Conservation (phyloP, 2,329 filamentous ascomycete genomes). For the Sclerotinia nivalis region DNA sequence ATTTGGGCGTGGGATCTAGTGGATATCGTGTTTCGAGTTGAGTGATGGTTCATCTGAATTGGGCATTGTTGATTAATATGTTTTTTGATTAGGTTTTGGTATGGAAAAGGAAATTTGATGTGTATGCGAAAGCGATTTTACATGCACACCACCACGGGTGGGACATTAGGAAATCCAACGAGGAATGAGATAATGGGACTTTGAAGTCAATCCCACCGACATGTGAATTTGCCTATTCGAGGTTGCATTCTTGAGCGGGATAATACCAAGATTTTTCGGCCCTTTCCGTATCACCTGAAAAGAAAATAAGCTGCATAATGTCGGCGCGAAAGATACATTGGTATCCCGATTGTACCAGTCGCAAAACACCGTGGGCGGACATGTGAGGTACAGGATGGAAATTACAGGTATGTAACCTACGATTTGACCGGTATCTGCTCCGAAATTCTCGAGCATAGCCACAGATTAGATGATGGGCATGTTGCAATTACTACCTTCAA, state of each 20-base stretch:
- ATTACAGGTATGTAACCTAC: slow-evolving; percentile 9
- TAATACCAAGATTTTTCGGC: not conserved
- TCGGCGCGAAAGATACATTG: slow-evolving; percentile 13
- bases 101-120: slow-evolving; percentile 19
- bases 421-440: not conserved
- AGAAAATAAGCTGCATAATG: slow-evolving; percentile 1
- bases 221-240: not conserved
- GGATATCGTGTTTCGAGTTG: slow-evolving; percentile 22
- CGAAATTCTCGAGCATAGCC: too few species aligned
- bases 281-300: not conserved
- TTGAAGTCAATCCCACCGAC: not conserved
- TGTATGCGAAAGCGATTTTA: not conserved
- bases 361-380: not conserved
- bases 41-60: slow-evolving; percentile 15
- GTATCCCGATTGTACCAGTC: not conserved
- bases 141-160: not conserved
- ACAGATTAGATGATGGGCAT: not conserved
- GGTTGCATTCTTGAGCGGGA: not conserved
- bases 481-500: slow-evolving; percentile 11
- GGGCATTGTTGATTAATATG: slow-evolving; percentile 19
- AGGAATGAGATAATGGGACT: not conserved
- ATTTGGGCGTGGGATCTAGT: slow-evolving; percentile 20
- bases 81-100: slow-evolving; percentile 17
- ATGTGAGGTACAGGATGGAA: not conserved
- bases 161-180: not conserved